Percentiles rank a stretch among this genome's conserved stretches.
Conservation (phyloP, 2,329 filamentous ascomycete genomes). For the Biscogniauxia sp. region DNA sequence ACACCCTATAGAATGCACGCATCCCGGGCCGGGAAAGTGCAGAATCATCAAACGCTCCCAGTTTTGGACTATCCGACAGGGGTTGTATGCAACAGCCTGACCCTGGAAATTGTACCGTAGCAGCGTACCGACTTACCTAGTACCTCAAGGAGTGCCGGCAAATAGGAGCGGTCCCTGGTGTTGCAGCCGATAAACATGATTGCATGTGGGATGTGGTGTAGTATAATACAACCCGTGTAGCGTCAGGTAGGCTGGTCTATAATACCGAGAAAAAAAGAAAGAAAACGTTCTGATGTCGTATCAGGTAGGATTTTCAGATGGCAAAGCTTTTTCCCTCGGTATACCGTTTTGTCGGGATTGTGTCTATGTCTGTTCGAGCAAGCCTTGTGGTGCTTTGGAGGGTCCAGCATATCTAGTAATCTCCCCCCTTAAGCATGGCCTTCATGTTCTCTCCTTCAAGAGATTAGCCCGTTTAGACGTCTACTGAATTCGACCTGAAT, state of each 20-base stretch:
- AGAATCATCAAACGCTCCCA: background rate
- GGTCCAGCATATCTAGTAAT: background rate
- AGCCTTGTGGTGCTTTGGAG: background rate
- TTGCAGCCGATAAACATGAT: background rate
- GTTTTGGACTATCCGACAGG: background rate
- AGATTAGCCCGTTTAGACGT: background rate
- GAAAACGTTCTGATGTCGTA: background rate
- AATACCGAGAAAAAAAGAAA: too few relatives aligned
- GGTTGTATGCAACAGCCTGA: background rate
- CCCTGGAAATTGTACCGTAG: background rate
- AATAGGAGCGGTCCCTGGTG: background rate
- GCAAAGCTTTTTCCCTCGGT: background rate
- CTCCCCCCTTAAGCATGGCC: background rate
- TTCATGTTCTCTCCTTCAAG: background rate
- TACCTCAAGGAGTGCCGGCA: background rate
- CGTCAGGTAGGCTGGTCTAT: too few relatives aligned
- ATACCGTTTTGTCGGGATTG: background rate
- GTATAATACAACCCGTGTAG: too few relatives aligned
- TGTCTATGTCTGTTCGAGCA: background rate
- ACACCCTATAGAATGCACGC: background rate
- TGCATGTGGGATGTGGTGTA: background rate
- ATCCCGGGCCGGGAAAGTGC: background rate
- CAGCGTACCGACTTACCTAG: background rate
- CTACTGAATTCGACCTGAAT: background rate
- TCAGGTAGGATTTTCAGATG: background rate